Evolutionary conservation across 495 filamentous ascomycete species (phyloP), one percentile per base, ranked within the genome.

Genomic region (Aspergillus ostianus): DNA sequence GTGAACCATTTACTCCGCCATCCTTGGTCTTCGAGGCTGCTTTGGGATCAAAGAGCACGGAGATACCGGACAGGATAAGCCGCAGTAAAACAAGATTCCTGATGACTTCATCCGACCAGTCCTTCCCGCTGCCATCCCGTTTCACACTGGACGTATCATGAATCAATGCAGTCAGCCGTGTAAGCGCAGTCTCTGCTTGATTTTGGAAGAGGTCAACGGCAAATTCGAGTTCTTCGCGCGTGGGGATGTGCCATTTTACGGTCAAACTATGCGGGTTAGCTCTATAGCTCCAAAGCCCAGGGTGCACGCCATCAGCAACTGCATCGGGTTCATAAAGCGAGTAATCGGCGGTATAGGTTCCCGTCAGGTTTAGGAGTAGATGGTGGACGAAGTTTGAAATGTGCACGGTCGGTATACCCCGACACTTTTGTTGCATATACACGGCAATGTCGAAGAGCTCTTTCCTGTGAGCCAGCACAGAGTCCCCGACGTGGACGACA

Each of bases 371-470:
- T 51, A 99, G 89, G n/a, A 99, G 77, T n/a, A 99, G 82, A 71
- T 99, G 94, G 72, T 99, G 94, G 36, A 98, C 91, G 72, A 93
- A 97, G 70, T 98, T 99, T 44, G 92, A 96, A 54, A 98, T 88
- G 70, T 98, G 95, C 27, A 97, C 90, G 0, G 93, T 94, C 0
- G 95, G 92, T 32, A 96, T 90, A 18, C 94, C 94, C 65, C 87
- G 85, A 75, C 95, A 98, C 55, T 90, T 93, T 61, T 94, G 81
- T 70, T 97, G 93, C 93, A 98, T 97, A 71, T 93, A 97, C 53
- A 88, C 77, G 20, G 94, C 93, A 69, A 98, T 94, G 49, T 92
- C 90, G 60, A 96, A 90, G 1, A 99, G 83, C 56, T 97, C 89
- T 53, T 90, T 77, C 70, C 90, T 90, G 78, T 96, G 92, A 50